Base-by-base conservation (phyloP, 495 filamentous ascomycete species). In the Penicillium flavigenum region DNA sequence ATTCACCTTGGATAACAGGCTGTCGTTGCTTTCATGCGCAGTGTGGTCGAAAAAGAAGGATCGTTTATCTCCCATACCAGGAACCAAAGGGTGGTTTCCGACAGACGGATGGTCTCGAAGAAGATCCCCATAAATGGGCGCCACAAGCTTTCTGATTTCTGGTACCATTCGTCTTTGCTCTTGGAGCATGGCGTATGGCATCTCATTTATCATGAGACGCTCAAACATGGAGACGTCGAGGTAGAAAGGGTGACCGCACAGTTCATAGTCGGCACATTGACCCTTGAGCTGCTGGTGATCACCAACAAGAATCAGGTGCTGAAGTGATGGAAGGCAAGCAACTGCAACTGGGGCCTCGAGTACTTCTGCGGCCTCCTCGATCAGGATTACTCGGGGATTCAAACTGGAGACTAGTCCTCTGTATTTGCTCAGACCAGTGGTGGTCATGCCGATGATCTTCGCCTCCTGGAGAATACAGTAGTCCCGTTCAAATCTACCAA, bases 361-460 rank as follows among this genome's bases (percentile, higher is more conserved):
- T 0, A 81, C 83, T 61, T 91, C 86, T 2, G 87, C 88, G 19
- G 89, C 88, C 73, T 91, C 89, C 74, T 92, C 89, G 50, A 92
- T 83, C 16, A 92, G 60, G 2, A 90, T 71, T 4, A 86, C 73
- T 43, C 72, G 81, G 0, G 94, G 92, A 29, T 82, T 75, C 17
- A 96, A 58, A 24, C 83, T 84, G 12, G 88, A 81, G 22, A 98
- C 71, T 0, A 96, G 74, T 2, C 75, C 84, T 17, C 93, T 83
- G 59, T 94, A 92, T 63, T 97, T 97, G 65, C 86, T 90, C n/a
- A 97, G 68, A 4, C 94, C 94, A 0, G 93, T 91, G 0, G 85
- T 88, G 6, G 89, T 92, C 78, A 89, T 82, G 9, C 88, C 89
- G 49, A 92, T 74, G 2, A 91, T 56, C 60, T 83, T 88, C 8